Conservation (phyloP, 2,329 filamentous ascomycete genomes). For the Fonsecaea pedrosoi region DNA sequence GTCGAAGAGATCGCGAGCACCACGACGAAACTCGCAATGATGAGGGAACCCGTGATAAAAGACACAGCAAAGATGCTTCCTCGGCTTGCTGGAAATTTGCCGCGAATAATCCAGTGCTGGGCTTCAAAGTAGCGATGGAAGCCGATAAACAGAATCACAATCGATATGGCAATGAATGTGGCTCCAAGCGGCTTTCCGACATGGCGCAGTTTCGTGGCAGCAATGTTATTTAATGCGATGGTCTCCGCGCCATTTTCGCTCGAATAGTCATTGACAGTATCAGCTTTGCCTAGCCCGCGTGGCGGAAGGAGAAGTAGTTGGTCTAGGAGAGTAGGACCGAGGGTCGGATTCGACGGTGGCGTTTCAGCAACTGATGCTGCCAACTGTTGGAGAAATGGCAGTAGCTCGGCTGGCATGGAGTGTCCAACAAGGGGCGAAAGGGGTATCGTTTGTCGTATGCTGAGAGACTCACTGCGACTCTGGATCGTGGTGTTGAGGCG, state of each 20-base stretch:
- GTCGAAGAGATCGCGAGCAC: conserved; percentile 62
- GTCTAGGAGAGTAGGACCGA: conserved; percentile 39
- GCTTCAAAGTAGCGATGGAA: conserved; percentile 72
- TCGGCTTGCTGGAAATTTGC: conserved; percentile 69
- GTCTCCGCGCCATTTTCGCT: conserved; percentile 16
- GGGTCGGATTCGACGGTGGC: conserved; percentile 12
- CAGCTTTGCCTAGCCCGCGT: conserved; percentile 26
- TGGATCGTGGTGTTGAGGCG: conserved; percentile 63
- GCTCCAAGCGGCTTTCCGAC: conserved; percentile 68
- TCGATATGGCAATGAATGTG: conserved; percentile 67
- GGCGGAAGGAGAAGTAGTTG: conserved; percentile 37
- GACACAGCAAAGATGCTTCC: conserved; percentile 67
- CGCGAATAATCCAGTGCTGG: conserved; percentile 70
- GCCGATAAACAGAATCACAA: conserved; percentile 66
- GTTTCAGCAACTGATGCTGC: conserved; percentile 19
- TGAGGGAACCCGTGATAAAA: conserved; percentile 61
- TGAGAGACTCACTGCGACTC: conserved; percentile 18
- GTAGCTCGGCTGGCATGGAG: conserved; percentile 37
- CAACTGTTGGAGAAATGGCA: conserved; percentile 40
- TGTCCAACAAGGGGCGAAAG: conserved; percentile 38
- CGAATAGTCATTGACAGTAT: not conserved
- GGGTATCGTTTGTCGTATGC: conserved; percentile 24
- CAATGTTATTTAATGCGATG: conserved; percentile 39
- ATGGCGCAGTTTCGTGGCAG: conserved; percentile 51
- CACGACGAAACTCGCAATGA: conserved; percentile 65